Conservation (phyloP, 768 basidiomycete species). For the Ramaria rubella region DNA sequence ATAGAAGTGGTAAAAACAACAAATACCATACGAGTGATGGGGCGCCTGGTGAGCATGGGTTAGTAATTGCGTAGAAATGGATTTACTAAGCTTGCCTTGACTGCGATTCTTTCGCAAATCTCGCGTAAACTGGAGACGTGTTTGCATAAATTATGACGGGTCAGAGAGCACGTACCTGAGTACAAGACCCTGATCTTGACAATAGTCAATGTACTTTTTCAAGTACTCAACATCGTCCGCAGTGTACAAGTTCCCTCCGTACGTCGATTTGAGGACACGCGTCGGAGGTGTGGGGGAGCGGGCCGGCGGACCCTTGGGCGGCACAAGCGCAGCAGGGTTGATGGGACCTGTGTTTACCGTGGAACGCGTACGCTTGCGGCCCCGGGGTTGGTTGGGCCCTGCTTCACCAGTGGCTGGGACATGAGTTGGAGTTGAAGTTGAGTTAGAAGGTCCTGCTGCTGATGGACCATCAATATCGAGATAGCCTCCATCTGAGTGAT, state of each 20-base stretch:
- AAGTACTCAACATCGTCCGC: slow-evolving; percentile 77
- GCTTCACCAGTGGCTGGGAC: slow-evolving; percentile 12
- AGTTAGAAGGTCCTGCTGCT: slow-evolving; percentile 36
- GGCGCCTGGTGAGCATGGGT: slow-evolving; percentile 49
- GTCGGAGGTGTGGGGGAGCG: slow-evolving; percentile 81
- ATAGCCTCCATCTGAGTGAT: slow-evolving; percentile 48
- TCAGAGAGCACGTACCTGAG: slow-evolving; percentile 45
- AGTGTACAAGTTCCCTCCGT: slow-evolving; percentile 84
- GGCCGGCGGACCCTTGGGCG: slow-evolving; percentile 51
- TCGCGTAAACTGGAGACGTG: slow-evolving; percentile 51
- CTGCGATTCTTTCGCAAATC: slow-evolving; percentile 81
- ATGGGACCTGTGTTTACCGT: slow-evolving; percentile 31
- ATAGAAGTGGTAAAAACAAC: background rate
- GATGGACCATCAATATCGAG: slow-evolving; percentile 49
- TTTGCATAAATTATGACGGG: background rate
- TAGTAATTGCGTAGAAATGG: background rate
- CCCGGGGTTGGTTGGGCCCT: slow-evolving; percentile 42
- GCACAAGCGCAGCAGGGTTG: slow-evolving; percentile 12
- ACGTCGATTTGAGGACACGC: slow-evolving; percentile 81
- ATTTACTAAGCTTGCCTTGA: slow-evolving; percentile 50
- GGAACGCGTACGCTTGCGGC: slow-evolving; percentile 61
- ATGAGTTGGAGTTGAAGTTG: slow-evolving; percentile 15
- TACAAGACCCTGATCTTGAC: slow-evolving; percentile 80
- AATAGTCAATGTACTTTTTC: slow-evolving; percentile 86
- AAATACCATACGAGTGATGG: slow-evolving; percentile 67